Evolutionary conservation across 1,139 yeast species (phyloP).

Genomic region (Saccharomycopsis phalli): DNA sequence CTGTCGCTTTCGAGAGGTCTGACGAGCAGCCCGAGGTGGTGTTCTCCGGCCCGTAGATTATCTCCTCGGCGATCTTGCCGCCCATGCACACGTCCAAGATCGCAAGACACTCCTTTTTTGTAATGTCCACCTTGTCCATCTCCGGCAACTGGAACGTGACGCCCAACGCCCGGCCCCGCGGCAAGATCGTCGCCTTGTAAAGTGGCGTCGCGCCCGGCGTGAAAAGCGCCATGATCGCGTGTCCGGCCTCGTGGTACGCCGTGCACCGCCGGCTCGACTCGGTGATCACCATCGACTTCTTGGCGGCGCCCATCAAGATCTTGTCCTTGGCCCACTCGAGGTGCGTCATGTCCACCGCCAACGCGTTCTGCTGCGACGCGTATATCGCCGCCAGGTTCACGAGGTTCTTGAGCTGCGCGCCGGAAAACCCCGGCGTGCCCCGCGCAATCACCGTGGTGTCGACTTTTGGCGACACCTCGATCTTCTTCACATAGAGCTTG

Average conservation of each 20-base stretch:
- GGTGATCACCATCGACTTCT: conserved; percentile 93
- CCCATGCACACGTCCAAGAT: conserved; percentile 97
- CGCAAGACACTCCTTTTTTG: conserved; percentile 83
- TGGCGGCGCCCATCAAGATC: conserved; percentile 95
- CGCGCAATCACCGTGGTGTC: conserved; percentile 87
- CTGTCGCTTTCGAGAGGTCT: conserved; percentile 83
- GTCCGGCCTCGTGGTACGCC: conserved; percentile 99
- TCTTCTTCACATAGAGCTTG: conserved; percentile 85
- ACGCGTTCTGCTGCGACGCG: conserved; percentile 89
- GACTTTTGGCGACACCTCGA: conserved; percentile 75
- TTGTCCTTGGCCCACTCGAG: conserved; percentile 99
- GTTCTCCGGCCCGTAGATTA: conserved; percentile 82
- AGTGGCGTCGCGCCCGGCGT: conserved; percentile 94
- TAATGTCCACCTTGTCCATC: conserved; percentile 94
- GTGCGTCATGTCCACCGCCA: conserved; percentile 83
- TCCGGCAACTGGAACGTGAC: conserved; percentile 96
- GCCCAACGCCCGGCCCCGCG: conserved; percentile 95
- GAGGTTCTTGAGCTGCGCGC: conserved; percentile 92
- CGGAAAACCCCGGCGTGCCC: conserved; percentile 95
- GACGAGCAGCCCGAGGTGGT: conserved; percentile 94
- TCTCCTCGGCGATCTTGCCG: conserved; percentile 94
- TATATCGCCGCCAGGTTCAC: conserved; percentile 97
- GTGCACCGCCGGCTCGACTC: conserved; percentile 91
- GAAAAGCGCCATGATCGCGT: conserved; percentile 94
- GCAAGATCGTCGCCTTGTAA: conserved; percentile 93